Percentiles rank a stretch among this genome's conserved stretches.
phyloP scores from a whole-genome alignment of 805 yeast genomes.

The Isabelozyma gotoi region DNA sequence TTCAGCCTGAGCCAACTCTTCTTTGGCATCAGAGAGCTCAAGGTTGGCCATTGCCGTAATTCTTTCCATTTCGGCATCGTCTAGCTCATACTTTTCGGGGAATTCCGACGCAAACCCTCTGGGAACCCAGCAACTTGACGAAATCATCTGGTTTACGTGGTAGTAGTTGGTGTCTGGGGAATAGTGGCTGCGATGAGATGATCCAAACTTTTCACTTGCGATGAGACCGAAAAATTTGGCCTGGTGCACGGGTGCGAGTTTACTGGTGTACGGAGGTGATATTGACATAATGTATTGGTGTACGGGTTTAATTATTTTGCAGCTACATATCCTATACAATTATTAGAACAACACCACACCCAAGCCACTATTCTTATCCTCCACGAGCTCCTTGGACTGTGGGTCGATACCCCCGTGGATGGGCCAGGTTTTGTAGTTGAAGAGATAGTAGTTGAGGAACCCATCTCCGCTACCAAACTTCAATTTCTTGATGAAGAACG shows the following conservation, averaged over 20 bases:
- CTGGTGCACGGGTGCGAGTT: not conserved
- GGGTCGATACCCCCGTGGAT: constrained; percentile 76
- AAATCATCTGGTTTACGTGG: constrained; percentile 66
- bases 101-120: constrained; percentile 92
- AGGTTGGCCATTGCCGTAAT: constrained; percentile 82
- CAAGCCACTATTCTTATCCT: constrained; percentile 67
- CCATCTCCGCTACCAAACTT: constrained; percentile 97
- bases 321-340: not conserved
- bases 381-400: constrained; percentile 50
- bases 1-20: constrained; percentile 54
- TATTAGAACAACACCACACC: constrained; percentile 84
- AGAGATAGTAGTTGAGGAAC: constrained; percentile 81
- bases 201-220: not conserved
- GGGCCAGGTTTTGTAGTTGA: constrained; percentile 84
- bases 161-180: constrained; percentile 52
- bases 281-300: too few species aligned
- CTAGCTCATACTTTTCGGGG: constrained; percentile 83
- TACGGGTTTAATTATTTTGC: too few species aligned
- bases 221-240: not conserved
- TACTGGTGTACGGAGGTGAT: not conserved
- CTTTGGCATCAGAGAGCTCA: constrained; percentile 74
- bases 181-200: constrained; percentile 5
- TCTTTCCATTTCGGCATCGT: constrained; percentile 91
- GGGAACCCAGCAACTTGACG: constrained; percentile 94
- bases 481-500: constrained; percentile 74